These are phyloP conservation scores for Penicillium vulpinum DNA, from an alignment of 2,329 filamentous ascomycete species.

Conservation along the genomic window DNA sequence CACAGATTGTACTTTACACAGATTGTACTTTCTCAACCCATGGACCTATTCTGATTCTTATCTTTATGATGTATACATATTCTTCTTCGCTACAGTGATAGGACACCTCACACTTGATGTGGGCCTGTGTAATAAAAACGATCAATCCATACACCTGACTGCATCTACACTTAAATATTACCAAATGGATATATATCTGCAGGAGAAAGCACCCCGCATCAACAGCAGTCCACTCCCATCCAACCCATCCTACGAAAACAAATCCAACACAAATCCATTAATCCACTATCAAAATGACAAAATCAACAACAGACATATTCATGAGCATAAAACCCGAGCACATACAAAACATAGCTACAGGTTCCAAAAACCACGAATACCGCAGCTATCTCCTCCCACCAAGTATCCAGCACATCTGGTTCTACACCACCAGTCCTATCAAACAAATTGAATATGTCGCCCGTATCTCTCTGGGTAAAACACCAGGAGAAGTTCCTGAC, in stretches of 20 bases:
- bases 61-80: background rate
- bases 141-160: background rate
- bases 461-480: slow-evolving; percentile 50
- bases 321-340: slow-evolving; percentile 52
- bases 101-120: background rate
- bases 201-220: background rate
- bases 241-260: too few relatives aligned
- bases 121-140: background rate
- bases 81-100: background rate
- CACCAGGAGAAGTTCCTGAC: slow-evolving; percentile 51
- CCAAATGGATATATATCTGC: background rate
- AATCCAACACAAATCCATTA: background rate
- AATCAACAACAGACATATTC: slow-evolving; percentile 40
- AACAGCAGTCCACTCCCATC: background rate
- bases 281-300: background rate
- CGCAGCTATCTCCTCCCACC: slow-evolving; percentile 54
- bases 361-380: slow-evolving; percentile 55
- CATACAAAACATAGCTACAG: slow-evolving; percentile 33
- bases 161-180: too few relatives aligned
- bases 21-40: background rate
- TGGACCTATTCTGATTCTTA: background rate
- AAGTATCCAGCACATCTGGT: slow-evolving; percentile 62
- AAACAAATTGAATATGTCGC: slow-evolving; percentile 62
- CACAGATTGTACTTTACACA: background rate
- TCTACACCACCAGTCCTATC: slow-evolving; percentile 54